Percentiles rank a stretch among this genome's conserved stretches.
Evolutionary conservation across 345 rosid species (phyloP).

Genomic region (Populus deltoides): DNA sequence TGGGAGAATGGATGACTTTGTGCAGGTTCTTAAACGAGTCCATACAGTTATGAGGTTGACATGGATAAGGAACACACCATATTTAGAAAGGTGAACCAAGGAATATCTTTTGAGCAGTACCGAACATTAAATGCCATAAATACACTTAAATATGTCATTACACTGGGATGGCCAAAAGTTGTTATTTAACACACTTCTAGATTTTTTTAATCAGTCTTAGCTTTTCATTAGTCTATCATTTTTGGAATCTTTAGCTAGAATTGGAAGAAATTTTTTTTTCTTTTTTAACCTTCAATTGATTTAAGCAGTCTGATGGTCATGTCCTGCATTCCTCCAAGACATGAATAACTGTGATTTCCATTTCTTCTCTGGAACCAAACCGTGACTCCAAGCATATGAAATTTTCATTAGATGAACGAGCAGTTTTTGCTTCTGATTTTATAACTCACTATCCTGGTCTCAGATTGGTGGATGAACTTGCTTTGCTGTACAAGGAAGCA

Average conservation of each 20-base stretch:
- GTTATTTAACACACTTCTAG: too few species aligned
- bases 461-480: conserved; percentile 86
- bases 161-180: too few species aligned
- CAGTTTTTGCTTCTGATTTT: background rate
- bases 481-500: conserved; percentile 60
- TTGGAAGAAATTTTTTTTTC: background rate
- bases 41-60: conserved; percentile 58
- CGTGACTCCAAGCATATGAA: background rate
- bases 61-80: conserved; percentile 82
- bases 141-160: too few species aligned
- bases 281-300: background rate
- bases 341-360: background rate
- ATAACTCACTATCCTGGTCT: background rate
- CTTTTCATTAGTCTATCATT: background rate
- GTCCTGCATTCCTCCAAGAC: background rate
- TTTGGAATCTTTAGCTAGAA: background rate
- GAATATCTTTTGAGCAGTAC: background rate
- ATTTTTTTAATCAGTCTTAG: background rate
- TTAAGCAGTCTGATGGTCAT: background rate
- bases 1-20: background rate
- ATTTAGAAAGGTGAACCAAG: conserved; percentile 51
- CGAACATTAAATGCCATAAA: too few species aligned
- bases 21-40: conserved; percentile 74
- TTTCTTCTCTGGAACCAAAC: background rate
- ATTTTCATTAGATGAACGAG: background rate